Evolutionary conservation across 2,329 filamentous ascomycete species (phyloP).

Genomic region (Pseudofabraea citricarpa): DNA sequence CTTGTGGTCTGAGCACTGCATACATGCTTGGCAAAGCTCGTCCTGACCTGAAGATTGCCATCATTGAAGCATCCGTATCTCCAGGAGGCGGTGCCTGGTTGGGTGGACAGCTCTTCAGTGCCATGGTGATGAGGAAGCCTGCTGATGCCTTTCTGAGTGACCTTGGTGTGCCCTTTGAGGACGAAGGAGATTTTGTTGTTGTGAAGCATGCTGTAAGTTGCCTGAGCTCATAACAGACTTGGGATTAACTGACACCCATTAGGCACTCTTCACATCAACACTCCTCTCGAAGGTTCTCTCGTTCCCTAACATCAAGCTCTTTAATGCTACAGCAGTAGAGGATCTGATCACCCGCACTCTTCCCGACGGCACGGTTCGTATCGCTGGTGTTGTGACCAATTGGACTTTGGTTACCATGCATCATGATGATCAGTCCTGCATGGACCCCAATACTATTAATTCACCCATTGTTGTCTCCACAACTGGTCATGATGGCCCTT

Average conservation of each 20-base stretch:
- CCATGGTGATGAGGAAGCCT: slow-evolving; percentile 93
- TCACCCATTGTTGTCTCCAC: slow-evolving; percentile 84
- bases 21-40: slow-evolving; percentile 80
- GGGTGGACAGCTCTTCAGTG: slow-evolving; percentile 88
- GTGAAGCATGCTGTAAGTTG: slow-evolving; percentile 74
- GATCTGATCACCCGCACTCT: slow-evolving; percentile 79
- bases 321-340: slow-evolving; percentile 91
- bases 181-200: slow-evolving; percentile 83
- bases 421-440: slow-evolving; percentile 87
- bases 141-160: slow-evolving; percentile 80
- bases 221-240: no score
- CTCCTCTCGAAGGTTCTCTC: slow-evolving; percentile 76
- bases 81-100: slow-evolving; percentile 90
- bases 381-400: slow-evolving; percentile 90
- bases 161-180: slow-evolving; percentile 78
- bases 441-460: slow-evolving; percentile 97
- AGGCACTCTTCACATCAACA: slow-evolving; percentile 82
- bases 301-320: slow-evolving; percentile 91
- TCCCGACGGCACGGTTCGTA: slow-evolving; percentile 52
- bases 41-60: slow-evolving; percentile 86
- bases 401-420: slow-evolving; percentile 90
- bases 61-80: slow-evolving; percentile 82
- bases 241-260: not conserved
- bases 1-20: slow-evolving; percentile 78
- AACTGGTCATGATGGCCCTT: slow-evolving; percentile 86